Conservation (phyloP, 805 yeast genomes). For the Suhomyces vadensis region DNA sequence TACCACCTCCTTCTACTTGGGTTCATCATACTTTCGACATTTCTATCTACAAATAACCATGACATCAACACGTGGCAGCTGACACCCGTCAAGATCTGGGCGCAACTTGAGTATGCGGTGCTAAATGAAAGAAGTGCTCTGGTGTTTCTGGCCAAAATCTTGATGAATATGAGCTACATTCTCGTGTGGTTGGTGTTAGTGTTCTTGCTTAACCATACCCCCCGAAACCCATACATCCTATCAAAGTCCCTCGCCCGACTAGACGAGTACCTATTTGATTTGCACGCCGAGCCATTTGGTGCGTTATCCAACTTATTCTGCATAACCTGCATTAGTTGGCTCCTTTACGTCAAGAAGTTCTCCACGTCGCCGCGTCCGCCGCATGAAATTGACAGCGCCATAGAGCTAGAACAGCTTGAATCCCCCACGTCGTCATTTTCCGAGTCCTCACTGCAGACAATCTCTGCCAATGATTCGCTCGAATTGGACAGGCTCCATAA, state of each 20-base stretch:
- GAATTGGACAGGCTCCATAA: neutral
- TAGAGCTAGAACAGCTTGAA: neutral
- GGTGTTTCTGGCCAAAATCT: neutral
- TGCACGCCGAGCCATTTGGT: slow-evolving; percentile 5
- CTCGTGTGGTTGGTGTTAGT: slow-evolving; percentile 59
- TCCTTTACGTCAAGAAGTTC: slow-evolving; percentile 15
- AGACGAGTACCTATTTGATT: slow-evolving; percentile 42
- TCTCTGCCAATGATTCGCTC: neutral
- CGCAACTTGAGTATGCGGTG: neutral
- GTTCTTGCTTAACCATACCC: slow-evolving; percentile 58
- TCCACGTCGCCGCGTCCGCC: neutral
- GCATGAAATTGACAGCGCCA: neutral
- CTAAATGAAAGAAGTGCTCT: neutral
- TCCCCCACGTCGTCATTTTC: neutral
- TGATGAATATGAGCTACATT: slow-evolving; percentile 51
- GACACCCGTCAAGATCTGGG: neutral
- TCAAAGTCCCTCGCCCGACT: slow-evolving; percentile 45
- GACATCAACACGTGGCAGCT: neutral
- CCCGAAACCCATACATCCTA: slow-evolving; percentile 56
- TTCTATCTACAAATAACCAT: neutral
- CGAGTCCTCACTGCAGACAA: no score
- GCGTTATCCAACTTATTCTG: slow-evolving; percentile 2
- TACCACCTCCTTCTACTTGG: neutral
- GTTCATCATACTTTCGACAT: neutral
- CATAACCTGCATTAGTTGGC: slow-evolving; percentile 8